Evolutionary conservation across 2,329 filamentous ascomycete genomes (phyloP).

Genomic region (Paraphaeosphaeria minitans): DNA sequence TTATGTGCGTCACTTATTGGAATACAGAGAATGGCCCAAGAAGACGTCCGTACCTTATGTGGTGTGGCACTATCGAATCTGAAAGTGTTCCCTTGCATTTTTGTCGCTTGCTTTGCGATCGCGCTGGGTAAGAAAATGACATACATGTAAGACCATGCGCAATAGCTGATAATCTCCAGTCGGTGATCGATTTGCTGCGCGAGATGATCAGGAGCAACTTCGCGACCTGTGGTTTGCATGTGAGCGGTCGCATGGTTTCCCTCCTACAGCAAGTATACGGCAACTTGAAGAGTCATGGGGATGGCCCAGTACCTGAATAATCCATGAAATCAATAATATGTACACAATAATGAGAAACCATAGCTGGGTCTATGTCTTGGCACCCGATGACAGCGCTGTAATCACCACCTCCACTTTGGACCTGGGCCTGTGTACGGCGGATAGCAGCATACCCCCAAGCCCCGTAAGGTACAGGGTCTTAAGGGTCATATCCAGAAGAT

Average conservation of each 20-base stretch:
- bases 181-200: conserved; percentile 40
- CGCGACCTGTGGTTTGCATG: conserved; percentile 38
- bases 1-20: background rate
- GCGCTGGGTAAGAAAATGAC: conserved; percentile 32
- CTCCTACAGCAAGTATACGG: conserved; percentile 37
- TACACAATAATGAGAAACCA: background rate
- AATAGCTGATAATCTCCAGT: conserved; percentile 21
- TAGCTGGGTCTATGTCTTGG: background rate
- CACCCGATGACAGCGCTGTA: background rate
- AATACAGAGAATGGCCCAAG: conserved; percentile 33
- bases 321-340: background rate
- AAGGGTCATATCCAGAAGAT: too few relatives aligned
- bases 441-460: background rate
- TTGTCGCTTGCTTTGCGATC: conserved; percentile 46
- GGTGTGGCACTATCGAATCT: conserved; percentile 43
- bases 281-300: conserved; percentile 46
- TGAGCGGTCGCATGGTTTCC: conserved; percentile 42
- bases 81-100: conserved; percentile 42
- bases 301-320: conserved; percentile 22
- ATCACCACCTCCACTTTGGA: background rate
- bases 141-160: background rate
- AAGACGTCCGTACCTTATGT: conserved; percentile 43
- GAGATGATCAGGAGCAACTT: conserved; percentile 39
- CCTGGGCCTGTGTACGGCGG: background rate
- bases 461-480: too few relatives aligned